Conservation (phyloP, 495 filamentous ascomycete species). For the Lasiosphaeris hirsuta region DNA sequence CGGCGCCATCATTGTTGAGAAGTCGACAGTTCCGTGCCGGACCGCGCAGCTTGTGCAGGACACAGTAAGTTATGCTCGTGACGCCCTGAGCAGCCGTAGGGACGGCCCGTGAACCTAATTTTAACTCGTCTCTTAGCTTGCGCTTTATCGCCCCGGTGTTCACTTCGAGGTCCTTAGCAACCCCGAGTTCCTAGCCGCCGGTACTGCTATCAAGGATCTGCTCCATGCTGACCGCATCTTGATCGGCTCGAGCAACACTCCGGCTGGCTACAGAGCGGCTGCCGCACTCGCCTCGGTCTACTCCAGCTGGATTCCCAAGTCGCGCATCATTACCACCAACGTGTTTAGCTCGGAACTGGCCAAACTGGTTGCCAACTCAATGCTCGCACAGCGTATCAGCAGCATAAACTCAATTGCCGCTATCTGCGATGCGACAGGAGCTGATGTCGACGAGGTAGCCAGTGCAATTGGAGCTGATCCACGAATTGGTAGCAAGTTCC, state of each 20-base stretch:
- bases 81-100: neutral
- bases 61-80: conserved; percentile 45
- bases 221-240: conserved; percentile 68
- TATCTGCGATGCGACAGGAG: conserved; percentile 73
- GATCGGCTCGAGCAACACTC: conserved; percentile 63
- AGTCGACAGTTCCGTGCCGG: conserved; percentile 74
- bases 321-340: conserved; percentile 66
- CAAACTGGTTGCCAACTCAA: conserved; percentile 75
- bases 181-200: conserved; percentile 77
- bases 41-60: conserved; percentile 68
- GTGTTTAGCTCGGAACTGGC: conserved; percentile 74
- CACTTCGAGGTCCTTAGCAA: conserved; percentile 78
- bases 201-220: conserved; percentile 69
- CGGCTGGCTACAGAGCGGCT: conserved; percentile 58
- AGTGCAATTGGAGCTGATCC: conserved; percentile 63
- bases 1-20: conserved; percentile 75
- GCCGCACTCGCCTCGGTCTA: conserved; percentile 62
- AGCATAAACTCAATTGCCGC: conserved; percentile 76
- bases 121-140: conserved; percentile 27
- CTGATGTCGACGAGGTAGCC: conserved; percentile 68
- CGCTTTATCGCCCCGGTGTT: conserved; percentile 50
- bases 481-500: conserved; percentile 67
- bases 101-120: neutral
- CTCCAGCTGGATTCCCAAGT: conserved; percentile 61
- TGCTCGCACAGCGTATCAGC: conserved; percentile 78